These are phyloP conservation scores for Boletus rufocinnamomeus DNA, from an alignment of 768 basidiomycete species.

Conservation along the genomic window DNA sequence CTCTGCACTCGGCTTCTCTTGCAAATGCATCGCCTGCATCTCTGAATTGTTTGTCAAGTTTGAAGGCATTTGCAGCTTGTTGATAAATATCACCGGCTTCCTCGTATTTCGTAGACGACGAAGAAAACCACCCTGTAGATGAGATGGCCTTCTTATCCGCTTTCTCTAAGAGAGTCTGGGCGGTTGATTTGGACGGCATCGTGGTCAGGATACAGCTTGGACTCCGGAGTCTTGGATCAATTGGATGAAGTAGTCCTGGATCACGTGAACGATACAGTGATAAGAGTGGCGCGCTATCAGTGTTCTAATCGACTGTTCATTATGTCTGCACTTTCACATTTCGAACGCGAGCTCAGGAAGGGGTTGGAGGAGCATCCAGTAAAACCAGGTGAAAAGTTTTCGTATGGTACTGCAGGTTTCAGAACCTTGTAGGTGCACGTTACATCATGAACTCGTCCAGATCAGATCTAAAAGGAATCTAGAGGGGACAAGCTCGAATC, in stretches of 20 bases:
- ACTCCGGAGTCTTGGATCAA: background rate
- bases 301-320: constrained; percentile 1
- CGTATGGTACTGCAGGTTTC: constrained; percentile 96
- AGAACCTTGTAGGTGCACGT: constrained; percentile 71
- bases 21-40: constrained; percentile 92
- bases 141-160: constrained; percentile 92
- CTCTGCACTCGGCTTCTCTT: constrained; percentile 92
- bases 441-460: constrained; percentile 5
- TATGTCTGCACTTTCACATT: constrained; percentile 38
- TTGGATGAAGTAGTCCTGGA: background rate
- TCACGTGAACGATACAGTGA: constrained; percentile 18
- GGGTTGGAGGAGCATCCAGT: constrained; percentile 69
- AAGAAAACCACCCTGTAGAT: constrained; percentile 87
- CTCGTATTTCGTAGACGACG: constrained; percentile 81
- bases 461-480: constrained; percentile 15
- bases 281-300: background rate
- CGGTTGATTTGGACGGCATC: constrained; percentile 79
- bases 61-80: constrained; percentile 91
- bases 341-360: constrained; percentile 46
- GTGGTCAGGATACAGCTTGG: constrained; percentile 15
- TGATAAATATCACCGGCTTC: constrained; percentile 96
- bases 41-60: constrained; percentile 88
- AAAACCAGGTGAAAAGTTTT: constrained; percentile 65
- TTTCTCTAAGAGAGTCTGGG: constrained; percentile 74
- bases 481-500: constrained; percentile 78